Evolutionary conservation across 768 basidiomycete genomes (phyloP), one percentile per base, ranked within the genome.

Genomic region (Russula griseocarnosa): DNA sequence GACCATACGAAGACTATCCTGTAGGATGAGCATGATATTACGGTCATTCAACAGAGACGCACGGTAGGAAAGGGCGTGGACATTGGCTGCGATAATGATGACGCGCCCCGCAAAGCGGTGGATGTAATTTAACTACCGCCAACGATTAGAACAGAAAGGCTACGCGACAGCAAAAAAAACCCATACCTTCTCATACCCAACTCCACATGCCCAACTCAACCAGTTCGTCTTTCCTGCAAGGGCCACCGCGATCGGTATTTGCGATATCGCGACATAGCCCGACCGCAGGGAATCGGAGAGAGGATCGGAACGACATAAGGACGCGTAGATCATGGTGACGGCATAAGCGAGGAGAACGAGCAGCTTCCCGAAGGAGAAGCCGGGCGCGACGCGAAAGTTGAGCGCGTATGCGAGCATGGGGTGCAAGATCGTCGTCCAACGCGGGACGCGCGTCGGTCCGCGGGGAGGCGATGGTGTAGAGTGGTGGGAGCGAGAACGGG

Each of bases 31-130:
- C 42, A 14, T 18, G 22, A 5, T 3, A 8, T 5, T 28, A 32
- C 24, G 44, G n/a, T 7, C 28, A 53, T 3, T 49, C n/a, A 54
- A 13, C 14, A 22, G 18, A 36, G 22, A 71, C 75, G 64, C 59
- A 76, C 82, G 68, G 69, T 75, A 83, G 6, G 77, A 75, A 22
- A 79, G 0, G 26, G 71, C 73, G 58, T 83, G 82, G 1, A 82
- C 63, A 30, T 82, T 77, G 5, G 76, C 72, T 11, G 77, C 71
- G 26, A 82, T 30, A 24, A 78, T 74, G 30, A 81, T 54, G 60
- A 81, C 62, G 5, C 74, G 63, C 16, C 85, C 84, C 1, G 76
- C 73, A 70, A 79, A 81, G n/a, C 83, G 82, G 69, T 86, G 84
- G 28, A 85, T 70, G 70, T 75, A 82, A 71, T 83, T 83, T 61